phyloP scores from a whole-genome alignment of 148 eudicot species.

The Nepenthes mirabilis region DNA sequence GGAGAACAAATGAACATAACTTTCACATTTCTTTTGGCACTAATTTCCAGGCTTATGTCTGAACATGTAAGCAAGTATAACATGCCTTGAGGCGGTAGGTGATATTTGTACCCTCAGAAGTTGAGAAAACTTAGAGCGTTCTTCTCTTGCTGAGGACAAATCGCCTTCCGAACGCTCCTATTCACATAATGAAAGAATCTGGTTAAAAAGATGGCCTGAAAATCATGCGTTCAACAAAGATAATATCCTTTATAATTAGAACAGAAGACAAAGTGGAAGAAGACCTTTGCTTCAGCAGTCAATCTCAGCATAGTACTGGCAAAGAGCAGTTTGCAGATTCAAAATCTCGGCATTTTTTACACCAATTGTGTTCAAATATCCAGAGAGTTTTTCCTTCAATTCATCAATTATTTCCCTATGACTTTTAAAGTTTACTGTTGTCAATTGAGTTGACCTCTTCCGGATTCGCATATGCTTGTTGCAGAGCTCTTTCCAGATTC shows the following conservation, averaged over 20 bases:
- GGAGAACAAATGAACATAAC: too few relatives aligned
- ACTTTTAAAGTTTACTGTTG: slow-evolving; percentile 57
- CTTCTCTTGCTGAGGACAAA: slow-evolving; percentile 55
- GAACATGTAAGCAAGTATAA: background rate
- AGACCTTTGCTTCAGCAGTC: slow-evolving; percentile 66
- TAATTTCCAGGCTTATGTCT: background rate
- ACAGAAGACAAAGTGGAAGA: background rate
- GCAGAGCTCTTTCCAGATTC: slow-evolving; percentile 70
- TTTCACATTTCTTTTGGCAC: background rate
- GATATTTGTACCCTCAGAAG: slow-evolving; percentile 41
- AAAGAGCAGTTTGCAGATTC: slow-evolving; percentile 93
- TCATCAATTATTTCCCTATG: slow-evolving; percentile 66
- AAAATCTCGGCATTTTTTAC: slow-evolving; percentile 78
- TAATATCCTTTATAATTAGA: background rate
- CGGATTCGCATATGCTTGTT: slow-evolving; percentile 67
- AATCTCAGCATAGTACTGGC: slow-evolving; percentile 94
- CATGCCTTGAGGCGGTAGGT: background rate
- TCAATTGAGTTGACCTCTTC: slow-evolving; percentile 57
- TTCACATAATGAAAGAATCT: slow-evolving; percentile 2
- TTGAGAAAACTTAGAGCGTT: slow-evolving; percentile 49
- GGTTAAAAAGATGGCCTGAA: background rate
- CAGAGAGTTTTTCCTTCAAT: slow-evolving; percentile 56
- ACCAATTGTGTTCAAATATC: slow-evolving; percentile 50
- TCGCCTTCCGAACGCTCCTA: slow-evolving; percentile 84
- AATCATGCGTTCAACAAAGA: background rate